Percentiles rank a stretch among this genome's conserved stretches.
Conservation (phyloP, 768 basidiomycete genomes). For the Mycena filopes region DNA sequence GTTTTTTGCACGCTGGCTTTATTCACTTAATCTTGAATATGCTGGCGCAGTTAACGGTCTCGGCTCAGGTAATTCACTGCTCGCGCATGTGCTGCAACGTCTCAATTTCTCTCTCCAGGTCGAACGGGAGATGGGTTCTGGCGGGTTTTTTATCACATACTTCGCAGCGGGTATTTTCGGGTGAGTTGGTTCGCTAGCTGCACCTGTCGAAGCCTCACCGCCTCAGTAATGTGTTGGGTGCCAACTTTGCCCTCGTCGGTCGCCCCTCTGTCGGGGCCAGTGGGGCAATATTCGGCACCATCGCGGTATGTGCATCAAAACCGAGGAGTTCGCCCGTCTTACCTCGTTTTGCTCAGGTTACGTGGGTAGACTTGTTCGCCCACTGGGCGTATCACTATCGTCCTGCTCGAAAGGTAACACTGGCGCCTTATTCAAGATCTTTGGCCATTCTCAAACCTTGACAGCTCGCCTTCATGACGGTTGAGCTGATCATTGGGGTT, state of each 20-base stretch:
- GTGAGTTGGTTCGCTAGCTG: constrained; percentile 46
- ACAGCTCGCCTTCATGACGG: constrained; percentile 83
- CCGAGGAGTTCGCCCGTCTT: background rate
- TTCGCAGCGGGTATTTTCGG: constrained; percentile 94
- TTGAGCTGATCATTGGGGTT: constrained; percentile 89
- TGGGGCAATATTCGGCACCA: constrained; percentile 91
- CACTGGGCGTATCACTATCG: constrained; percentile 93
- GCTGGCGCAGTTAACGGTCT: constrained; percentile 84
- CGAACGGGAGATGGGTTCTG: constrained; percentile 92
- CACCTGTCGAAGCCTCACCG: background rate
- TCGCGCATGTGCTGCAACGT: background rate
- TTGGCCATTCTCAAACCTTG: background rate
- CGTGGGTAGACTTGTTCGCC: constrained; percentile 89
- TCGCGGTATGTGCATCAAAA: constrained; percentile 63
- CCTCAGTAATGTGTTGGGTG: constrained; percentile 84
- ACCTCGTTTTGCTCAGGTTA: constrained; percentile 58
- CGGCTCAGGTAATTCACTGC: constrained; percentile 66
- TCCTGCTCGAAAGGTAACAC: constrained; percentile 78
- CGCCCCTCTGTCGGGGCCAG: constrained; percentile 91
- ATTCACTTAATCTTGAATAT: constrained; percentile 93
- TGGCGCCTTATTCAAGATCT: background rate
- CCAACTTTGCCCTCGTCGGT: constrained; percentile 92
- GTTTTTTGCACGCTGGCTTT: constrained; percentile 96
- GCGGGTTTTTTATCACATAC: constrained; percentile 87
- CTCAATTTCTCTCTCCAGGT: constrained; percentile 58